Base-by-base conservation (phyloP, 139 green algal species). In the Chlamydomonas incerta region DNA sequence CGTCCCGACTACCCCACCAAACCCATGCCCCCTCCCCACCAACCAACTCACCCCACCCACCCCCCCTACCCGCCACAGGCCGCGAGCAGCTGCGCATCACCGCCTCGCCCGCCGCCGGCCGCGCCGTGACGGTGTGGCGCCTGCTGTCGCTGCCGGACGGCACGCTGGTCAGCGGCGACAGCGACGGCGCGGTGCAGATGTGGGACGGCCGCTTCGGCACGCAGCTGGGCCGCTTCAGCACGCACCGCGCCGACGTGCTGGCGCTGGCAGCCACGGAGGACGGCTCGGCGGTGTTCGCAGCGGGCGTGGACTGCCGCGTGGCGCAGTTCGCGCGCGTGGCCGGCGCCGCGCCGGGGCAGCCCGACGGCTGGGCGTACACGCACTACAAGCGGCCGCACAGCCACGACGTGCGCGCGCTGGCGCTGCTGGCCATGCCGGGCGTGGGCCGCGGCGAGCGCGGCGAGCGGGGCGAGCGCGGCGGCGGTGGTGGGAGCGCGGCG, bases 171-270 rank as follows among this genome's bases (percentile, higher is more conserved):
- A 94, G 60, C 33, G 97, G 95, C 17, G 96, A 98, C 89, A 92
- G 86, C 52, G 85, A 87, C 21, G 97, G 97, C 63, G 86, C 86
- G 11, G 93, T 97, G 68, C 90, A 94, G 82, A 95, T 99, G 66
- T 99, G 94, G 94, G 97, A 99, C 47, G 90, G 83, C 5, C 37
- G 70, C 17, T 94, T 95, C 76, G 96, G 96, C 80, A 98, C 97
- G 28, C 83, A 94, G 74, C 76, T 98, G 28, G 80, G 87, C 10
- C 86, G 89, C 65, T 96, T 97, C 65, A 74, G 71, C 41, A 87
- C 92, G 65, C 96, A 98, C 90, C 75, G 72, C 5, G 96, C 92
- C 0, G 96, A 99, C 77, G 92, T 99, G 58, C 68, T 98, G 71
- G 87, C 93, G 3, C 75, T 99, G 20, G 96, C 93, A 0, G 92